Evolutionary conservation across 129 eudicot genomes (phyloP).

Genomic region (Silybum marianum): DNA sequence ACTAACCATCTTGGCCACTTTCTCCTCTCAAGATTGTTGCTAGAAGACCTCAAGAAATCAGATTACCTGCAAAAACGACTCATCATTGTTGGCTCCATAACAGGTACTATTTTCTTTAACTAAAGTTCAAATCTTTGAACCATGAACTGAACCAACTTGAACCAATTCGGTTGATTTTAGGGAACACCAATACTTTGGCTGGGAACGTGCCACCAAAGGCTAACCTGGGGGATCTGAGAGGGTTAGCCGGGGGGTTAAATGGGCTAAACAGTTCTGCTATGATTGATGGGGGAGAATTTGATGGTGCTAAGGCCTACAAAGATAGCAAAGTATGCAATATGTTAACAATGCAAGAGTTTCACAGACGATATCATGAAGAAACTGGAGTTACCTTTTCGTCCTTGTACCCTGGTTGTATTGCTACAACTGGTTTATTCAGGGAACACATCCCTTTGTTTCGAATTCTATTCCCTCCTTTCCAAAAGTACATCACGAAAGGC

Average conservation of each 20-base stretch:
- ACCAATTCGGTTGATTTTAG: slow-evolving; percentile 31
- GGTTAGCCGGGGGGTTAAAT: slow-evolving; percentile 76
- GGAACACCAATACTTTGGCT: slow-evolving; percentile 93
- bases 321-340: slow-evolving; percentile 99
- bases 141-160: neutral
- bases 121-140: neutral
- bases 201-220: slow-evolving; percentile 99
- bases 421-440: slow-evolving; percentile 85
- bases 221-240: slow-evolving; percentile 85
- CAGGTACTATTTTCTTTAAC: slow-evolving; percentile 50
- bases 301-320: slow-evolving; percentile 95
- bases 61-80: slow-evolving; percentile 73
- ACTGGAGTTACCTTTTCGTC: slow-evolving; percentile 76
- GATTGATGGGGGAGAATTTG: slow-evolving; percentile 96
- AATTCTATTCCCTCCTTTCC: slow-evolving; percentile 86
- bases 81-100: slow-evolving; percentile 91
- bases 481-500: slow-evolving; percentile 90
- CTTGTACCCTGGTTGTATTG: slow-evolving; percentile 88
- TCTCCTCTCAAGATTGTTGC: slow-evolving; percentile 68
- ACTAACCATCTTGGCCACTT: slow-evolving; percentile 97
- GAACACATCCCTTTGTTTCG: slow-evolving; percentile 80
- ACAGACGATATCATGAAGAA: slow-evolving; percentile 79
- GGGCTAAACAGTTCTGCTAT: slow-evolving; percentile 76
- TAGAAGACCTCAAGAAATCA: slow-evolving; percentile 74
- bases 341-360: slow-evolving; percentile 99